Evolutionary conservation across 208 protist species (phyloP).

Genomic region (Cochliopodium minus): DNA sequence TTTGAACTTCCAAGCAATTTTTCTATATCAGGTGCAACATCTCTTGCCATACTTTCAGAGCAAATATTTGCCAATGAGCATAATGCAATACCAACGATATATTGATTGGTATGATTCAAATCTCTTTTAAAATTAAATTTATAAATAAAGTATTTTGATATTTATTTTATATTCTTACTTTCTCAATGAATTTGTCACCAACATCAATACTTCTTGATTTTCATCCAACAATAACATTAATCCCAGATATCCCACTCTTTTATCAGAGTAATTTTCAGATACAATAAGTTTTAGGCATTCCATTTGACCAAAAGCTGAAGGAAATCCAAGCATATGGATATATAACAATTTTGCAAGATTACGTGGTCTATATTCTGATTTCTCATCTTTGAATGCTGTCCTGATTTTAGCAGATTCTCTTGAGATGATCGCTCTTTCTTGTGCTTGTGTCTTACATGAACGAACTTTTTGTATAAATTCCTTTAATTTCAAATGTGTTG

Average conservation of each 20-base stretch:
- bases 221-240: conserved; percentile 72
- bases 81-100: conserved; percentile 56
- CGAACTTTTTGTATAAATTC: conserved; percentile 88
- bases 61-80: conserved; percentile 69
- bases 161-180: conserved; percentile 28
- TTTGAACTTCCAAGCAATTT: conserved; percentile 58
- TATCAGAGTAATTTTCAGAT: conserved; percentile 53
- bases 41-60: conserved; percentile 40
- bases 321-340: conserved; percentile 74
- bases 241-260: conserved; percentile 70
- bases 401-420: conserved; percentile 81
- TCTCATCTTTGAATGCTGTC: conserved; percentile 69
- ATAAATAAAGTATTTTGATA: background rate
- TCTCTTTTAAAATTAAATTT: background rate
- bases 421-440: conserved; percentile 83
- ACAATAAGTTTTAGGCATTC: conserved; percentile 72
- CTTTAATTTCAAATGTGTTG: too few species aligned
- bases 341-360: conserved; percentile 89
- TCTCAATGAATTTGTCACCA: conserved; percentile 63
- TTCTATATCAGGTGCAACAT: conserved; percentile 72
- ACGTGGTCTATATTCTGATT: conserved; percentile 67
- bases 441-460: conserved; percentile 76
- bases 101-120: conserved; percentile 34
- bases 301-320: conserved; percentile 72
- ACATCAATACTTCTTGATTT: conserved; percentile 56